Evolutionary conservation across 495 filamentous ascomycete genomes (phyloP), one percentile per base, ranked within the genome.

Genomic region (Neurospora africana): DNA sequence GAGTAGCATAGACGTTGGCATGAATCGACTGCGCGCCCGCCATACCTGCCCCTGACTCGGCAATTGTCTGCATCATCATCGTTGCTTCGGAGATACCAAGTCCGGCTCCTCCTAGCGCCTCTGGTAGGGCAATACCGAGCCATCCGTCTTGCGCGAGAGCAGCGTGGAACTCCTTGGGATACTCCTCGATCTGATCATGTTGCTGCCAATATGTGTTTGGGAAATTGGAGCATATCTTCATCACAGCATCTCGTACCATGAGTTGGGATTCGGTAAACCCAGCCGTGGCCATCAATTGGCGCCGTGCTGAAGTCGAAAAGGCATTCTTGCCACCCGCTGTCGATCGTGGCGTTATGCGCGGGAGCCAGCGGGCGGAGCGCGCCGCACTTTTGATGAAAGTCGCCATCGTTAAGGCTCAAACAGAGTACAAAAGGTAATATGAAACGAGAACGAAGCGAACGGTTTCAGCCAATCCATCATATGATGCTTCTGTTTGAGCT

Each of bases 51-150:
- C 91, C 91, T 37, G 87, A 87, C 81, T 93, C 91, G 23, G 90
- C 86, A 72, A 94, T 92, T 23, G 91, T 92, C 74, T 94, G 92
- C 83, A 94, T 86, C 90, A 94, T 92, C 87, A 93, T 91, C 2
- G 91, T 92, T 7, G 92, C 92, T 77, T 94, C 92, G 21, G 89
- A 90, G 68, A 94, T 92, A 77, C 91, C 92, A 47, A 95, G 81
- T 9, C 91, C 90, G 21, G 90, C 84, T 6, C 91, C 92, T 17
- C 92, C 91, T 1, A 92, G 85, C 9, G 88, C 84, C 78, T 91
- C 89, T 0, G 91, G 91, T 23, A 94, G 81, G 0, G 91, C 91
- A 75, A 94, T 93, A 8, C 92, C 92, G 21, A 95, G 86, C 91
- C 91, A 94, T n/a, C 92, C 91, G 76, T 90, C 91, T 68, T 88